Conservation (phyloP, 202 grass and related monocot species). For the Setaria viridis region DNA sequence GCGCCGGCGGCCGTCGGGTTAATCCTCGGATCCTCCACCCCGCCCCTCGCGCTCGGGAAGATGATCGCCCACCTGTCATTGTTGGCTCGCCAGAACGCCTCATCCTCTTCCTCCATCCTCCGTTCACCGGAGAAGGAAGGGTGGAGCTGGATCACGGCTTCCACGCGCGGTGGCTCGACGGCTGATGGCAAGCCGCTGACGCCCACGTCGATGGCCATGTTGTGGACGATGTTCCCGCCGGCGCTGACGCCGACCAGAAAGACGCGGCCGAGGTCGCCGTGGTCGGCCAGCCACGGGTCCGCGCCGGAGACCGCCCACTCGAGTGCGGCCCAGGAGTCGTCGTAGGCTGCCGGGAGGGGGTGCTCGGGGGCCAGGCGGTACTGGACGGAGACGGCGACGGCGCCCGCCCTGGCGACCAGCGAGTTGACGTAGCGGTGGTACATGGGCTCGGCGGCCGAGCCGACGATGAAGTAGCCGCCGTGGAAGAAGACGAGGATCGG, state of each 20-base stretch:
- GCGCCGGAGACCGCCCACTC: slow-evolving; percentile 59
- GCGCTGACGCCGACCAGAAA: slow-evolving; percentile 45
- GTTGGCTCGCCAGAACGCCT: slow-evolving; percentile 18
- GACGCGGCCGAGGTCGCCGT: slow-evolving; percentile 28
- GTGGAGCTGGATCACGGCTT: slow-evolving; percentile 59
- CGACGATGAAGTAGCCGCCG: slow-evolving; percentile 73
- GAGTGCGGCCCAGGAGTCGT: slow-evolving; percentile 60
- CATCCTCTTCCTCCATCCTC: background rate
- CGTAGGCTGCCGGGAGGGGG: slow-evolving; percentile 66
- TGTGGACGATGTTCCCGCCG: slow-evolving; percentile 6
- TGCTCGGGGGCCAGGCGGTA: slow-evolving; percentile 80
- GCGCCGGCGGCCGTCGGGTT: slow-evolving; percentile 68
- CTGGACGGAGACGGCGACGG: slow-evolving; percentile 49
- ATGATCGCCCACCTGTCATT: slow-evolving; percentile 50
- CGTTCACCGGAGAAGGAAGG: slow-evolving; percentile 55
- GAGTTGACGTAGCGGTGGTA: slow-evolving; percentile 60
- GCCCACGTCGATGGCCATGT: slow-evolving; percentile 41
- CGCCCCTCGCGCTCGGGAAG: slow-evolving; percentile 36
- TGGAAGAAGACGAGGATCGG: slow-evolving; percentile 79
- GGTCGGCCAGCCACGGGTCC: slow-evolving; percentile 23
- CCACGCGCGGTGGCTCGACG: background rate
- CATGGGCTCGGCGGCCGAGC: slow-evolving; percentile 35
- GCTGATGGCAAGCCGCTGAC: background rate
- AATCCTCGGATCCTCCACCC: slow-evolving; percentile 62
- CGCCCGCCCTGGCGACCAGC: slow-evolving; percentile 48